Evolutionary conservation across 2,329 filamentous ascomycete species (phyloP), one percentile per base, ranked within the genome.

Genomic region (Penicillium crustosum): DNA sequence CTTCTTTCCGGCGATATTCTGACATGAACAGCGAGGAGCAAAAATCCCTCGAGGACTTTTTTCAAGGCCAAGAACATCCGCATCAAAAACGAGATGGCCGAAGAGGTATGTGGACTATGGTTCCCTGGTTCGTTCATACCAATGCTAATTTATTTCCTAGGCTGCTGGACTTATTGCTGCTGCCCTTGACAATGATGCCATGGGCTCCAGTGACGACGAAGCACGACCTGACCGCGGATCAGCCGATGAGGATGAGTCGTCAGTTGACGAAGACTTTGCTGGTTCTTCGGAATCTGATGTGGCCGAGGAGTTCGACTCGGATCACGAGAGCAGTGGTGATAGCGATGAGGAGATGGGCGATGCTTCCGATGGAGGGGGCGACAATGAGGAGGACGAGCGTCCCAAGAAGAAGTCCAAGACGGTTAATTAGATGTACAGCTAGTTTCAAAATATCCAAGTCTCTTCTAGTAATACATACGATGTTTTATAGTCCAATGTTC

Each of bases 71-170:
- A 97, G 82, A 90, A 89, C 60, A 84, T 99, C 70, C 90, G 93
- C 54, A 93, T 95, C 57, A 97, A 97, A 87, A 99, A 99, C 75
- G 94, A 99, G 78, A 97, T 99, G 80, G 89, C 95, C 61, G 94
- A 97, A 73, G 94, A 99, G 67, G 89, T 91, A 73, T 87, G 89
- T 73, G 66, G 56, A 21, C 35, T 48, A 55, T 33, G 7, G 42
- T 42, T 42, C 8, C n/a, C 12, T 33, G 3, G 3, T 31, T 5
- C 21, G 6, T 15, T 36, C 4, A 15, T 19, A 13, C 6, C 17
- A 6, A 19, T 48, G 68, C 73, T 74, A 73, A 70, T 54, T 35
- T 35, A 10, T 39, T 31, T 56, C 58, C 49, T 64, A 82, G 79
- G 80, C 83, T 33, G 81, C 81, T 44, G 79, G 82, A 1, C 79